Percentiles rank a stretch among this genome's conserved stretches.
Evolutionary conservation across 169 alveolate species (phyloP).

Genomic region (Cryptosporidium parvum): DNA sequence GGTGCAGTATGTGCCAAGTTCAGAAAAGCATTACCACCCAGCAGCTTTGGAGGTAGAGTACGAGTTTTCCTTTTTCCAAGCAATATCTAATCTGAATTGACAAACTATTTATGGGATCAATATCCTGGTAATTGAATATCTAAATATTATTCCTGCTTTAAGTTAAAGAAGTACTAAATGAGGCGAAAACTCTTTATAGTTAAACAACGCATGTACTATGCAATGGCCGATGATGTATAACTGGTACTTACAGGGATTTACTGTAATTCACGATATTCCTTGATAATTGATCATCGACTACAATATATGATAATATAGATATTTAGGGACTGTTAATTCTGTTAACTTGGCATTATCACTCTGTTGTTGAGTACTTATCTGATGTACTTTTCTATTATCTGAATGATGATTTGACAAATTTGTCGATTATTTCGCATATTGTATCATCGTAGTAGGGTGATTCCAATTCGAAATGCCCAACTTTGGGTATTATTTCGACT

Average conservation of each 20-base stretch:
- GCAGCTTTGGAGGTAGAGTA: conserved; percentile 95
- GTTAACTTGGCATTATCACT: neutral
- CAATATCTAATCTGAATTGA: conserved; percentile 82
- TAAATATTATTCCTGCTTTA: neutral
- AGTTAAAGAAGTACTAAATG: neutral
- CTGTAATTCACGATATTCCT: neutral
- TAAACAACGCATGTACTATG: neutral
- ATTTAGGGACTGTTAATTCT: neutral
- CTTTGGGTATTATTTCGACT: conserved; percentile 49
- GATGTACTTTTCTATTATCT: neutral
- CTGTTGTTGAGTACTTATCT: neutral
- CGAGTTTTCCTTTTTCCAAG: conserved; percentile 97
- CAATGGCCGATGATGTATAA: neutral
- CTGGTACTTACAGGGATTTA: neutral
- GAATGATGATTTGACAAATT: conserved; percentile 11
- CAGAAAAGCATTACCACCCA: conserved; percentile 95
- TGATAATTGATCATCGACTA: neutral
- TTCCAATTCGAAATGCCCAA: conserved; percentile 81
- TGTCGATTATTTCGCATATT: conserved; percentile 7
- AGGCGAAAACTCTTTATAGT: neutral
- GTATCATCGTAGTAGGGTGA: conserved; percentile 55
- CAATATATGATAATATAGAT: neutral
- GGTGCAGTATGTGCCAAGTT: conserved; percentile 98
- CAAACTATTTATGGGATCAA: neutral
- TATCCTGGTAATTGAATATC: neutral